These are phyloP conservation scores for Candida sojae DNA, from an alignment of 1,139 yeast species.

Conservation along the genomic window DNA sequence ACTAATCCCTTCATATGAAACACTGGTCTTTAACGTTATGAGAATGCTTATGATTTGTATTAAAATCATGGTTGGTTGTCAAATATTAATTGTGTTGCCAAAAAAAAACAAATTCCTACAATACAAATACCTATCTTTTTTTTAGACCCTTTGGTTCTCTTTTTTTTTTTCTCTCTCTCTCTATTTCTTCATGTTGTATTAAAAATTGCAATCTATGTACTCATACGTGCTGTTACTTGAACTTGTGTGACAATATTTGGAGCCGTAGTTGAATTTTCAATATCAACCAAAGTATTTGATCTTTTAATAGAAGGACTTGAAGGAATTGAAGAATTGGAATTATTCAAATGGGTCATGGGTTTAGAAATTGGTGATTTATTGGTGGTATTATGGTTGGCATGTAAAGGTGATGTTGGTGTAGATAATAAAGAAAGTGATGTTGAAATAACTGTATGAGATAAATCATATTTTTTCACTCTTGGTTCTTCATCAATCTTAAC, in stretches of 20 bases:
- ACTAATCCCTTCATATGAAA: slow-evolving; percentile 6
- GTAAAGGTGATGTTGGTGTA: slow-evolving; percentile 25
- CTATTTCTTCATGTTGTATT: not conserved
- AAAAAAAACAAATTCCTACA: not conserved
- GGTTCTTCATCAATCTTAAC: slow-evolving; percentile 1
- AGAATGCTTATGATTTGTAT: not conserved
- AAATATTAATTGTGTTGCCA: not conserved
- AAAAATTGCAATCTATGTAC: slow-evolving; percentile 18
- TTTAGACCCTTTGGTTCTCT: not conserved
- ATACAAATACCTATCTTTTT: not conserved
- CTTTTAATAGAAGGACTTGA: slow-evolving; percentile 19
- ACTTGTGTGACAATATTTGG: slow-evolving; percentile 48
- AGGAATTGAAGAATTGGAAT: slow-evolving; percentile 13
- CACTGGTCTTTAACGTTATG: not conserved
- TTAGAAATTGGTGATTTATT: slow-evolving; percentile 20
- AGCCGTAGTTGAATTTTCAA: slow-evolving; percentile 29
- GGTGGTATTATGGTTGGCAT: slow-evolving; percentile 28
- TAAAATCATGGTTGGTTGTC: slow-evolving; percentile 2
- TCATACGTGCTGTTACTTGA: slow-evolving; percentile 49
- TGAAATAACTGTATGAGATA: slow-evolving; percentile 21
- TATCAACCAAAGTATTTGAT: slow-evolving; percentile 28
- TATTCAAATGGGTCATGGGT: slow-evolving; percentile 11
- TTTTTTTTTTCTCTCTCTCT: not conserved
- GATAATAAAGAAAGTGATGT: slow-evolving; percentile 19
- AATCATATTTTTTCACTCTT: slow-evolving; percentile 18